Percentiles rank a stretch among this genome's conserved stretches.
phyloP scores from a whole-genome alignment of 768 basidiomycete genomes.

The Amanita subjunquillea region DNA sequence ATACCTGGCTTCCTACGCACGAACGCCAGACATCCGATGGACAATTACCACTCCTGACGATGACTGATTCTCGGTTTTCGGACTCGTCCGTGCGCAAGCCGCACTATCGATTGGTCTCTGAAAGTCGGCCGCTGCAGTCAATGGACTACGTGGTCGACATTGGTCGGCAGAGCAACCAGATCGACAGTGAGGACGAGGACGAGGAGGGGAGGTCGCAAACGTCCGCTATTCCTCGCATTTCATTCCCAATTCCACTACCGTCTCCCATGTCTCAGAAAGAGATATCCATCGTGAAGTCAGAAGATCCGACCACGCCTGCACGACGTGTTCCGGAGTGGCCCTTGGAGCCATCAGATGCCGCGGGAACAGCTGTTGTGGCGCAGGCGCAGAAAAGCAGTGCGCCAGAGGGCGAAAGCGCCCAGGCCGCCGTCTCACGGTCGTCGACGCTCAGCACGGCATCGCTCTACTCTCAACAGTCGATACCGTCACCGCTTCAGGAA shows the following conservation, averaged over 20 bases:
- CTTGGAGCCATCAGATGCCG: not conserved
- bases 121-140: not conserved
- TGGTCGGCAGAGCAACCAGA: not conserved
- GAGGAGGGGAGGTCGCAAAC: not conserved
- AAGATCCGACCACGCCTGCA: not conserved
- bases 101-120: not conserved
- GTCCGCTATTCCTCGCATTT: not conserved
- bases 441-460: not conserved
- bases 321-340: not conserved
- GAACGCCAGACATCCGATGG: not conserved
- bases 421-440: not conserved
- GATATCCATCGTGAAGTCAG: not conserved
- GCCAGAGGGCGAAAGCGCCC: too few species aligned
- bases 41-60: not conserved
- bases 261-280: not conserved
- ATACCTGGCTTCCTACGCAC: not conserved
- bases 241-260: not conserved
- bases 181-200: not conserved
- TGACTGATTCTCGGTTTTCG: not conserved
- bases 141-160: not conserved
- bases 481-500: not conserved
- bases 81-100: not conserved
- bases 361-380: too few species aligned
- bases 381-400: not conserved
- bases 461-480: not conserved